Percentiles rank a stretch among this genome's conserved stretches.
phyloP scores from a whole-genome alignment of 345 rosid species.

The Citrus unshiu region DNA sequence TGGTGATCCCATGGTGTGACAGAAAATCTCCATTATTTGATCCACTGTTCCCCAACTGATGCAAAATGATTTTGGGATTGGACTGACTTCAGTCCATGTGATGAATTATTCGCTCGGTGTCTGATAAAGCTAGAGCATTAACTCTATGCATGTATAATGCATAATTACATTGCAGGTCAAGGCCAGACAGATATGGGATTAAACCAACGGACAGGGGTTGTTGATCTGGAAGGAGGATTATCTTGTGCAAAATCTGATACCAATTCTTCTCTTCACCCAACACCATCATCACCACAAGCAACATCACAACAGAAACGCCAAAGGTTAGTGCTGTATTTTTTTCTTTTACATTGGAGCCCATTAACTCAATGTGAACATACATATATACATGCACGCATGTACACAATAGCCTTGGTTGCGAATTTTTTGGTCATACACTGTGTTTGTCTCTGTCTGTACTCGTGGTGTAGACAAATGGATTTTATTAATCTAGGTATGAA shows the following conservation, averaged over 20 bases:
- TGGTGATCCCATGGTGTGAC: slow-evolving; percentile 7
- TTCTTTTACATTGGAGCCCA: background rate
- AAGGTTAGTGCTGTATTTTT: slow-evolving; percentile 11
- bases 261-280: slow-evolving; percentile 20
- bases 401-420: slow-evolving; percentile 7
- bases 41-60: slow-evolving; percentile 21
- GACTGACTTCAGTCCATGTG: slow-evolving; percentile 14
- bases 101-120: slow-evolving; percentile 25
- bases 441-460: slow-evolving; percentile 13
- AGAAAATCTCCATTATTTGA: slow-evolving; percentile 17
- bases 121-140: slow-evolving; percentile 30
- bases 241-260: slow-evolving; percentile 23
- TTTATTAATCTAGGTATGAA: background rate
- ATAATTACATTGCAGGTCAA: slow-evolving; percentile 36
- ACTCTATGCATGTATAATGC: slow-evolving; percentile 14
- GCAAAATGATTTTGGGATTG: background rate
- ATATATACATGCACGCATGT: slow-evolving; percentile 20
- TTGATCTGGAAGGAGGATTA: slow-evolving; percentile 26
- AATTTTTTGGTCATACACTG: slow-evolving; percentile 16
- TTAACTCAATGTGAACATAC: background rate
- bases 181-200: slow-evolving; percentile 36
- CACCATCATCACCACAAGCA: slow-evolving; percentile 11
- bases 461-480: slow-evolving; percentile 1
- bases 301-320: slow-evolving; percentile 20
- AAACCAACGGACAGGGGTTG: slow-evolving; percentile 24